Percentiles rank a stretch among this genome's conserved stretches.
These are phyloP conservation scores for Pleoardoris graminearum DNA, from an alignment of 2,329 filamentous ascomycete species.

Conservation along the genomic window DNA sequence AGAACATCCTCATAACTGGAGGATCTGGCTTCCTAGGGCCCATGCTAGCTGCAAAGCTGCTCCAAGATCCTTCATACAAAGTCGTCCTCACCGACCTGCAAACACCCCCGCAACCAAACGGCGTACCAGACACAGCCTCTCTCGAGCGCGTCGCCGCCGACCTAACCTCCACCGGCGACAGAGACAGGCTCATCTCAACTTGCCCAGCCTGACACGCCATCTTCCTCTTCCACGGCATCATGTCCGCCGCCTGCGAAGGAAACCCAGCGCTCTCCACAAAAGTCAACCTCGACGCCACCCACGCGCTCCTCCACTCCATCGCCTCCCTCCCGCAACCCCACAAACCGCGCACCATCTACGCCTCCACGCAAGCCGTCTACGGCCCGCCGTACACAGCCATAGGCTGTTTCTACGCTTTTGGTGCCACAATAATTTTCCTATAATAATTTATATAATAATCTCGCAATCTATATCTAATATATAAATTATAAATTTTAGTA, in stretches of 20 bases:
- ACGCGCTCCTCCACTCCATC: conserved; percentile 56
- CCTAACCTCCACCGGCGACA: conserved; percentile 34
- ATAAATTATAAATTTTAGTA: too few species aligned
- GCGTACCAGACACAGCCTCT: conserved; percentile 25
- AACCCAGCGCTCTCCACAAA: conserved; percentile 60
- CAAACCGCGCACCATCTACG: conserved; percentile 55
- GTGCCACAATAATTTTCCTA: too few species aligned
- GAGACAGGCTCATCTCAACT: neutral
- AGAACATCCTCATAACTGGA: conserved; percentile 61
- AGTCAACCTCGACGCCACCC: conserved; percentile 62
- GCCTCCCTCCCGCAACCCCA: neutral
- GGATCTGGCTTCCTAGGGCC: conserved; percentile 64
- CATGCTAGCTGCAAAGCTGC: conserved; percentile 57
- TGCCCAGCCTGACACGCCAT: conserved; percentile 9
- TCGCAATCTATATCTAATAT: too few species aligned
- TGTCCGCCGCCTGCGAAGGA: conserved; percentile 64
- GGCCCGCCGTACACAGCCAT: neutral
- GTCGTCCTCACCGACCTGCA: conserved; percentile 61
- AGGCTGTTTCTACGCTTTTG: too few species aligned
- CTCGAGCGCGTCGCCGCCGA: neutral
- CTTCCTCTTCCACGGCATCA: conserved; percentile 67
- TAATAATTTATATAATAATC: too few species aligned
- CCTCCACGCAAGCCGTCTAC: conserved; percentile 64
- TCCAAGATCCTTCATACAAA: conserved; percentile 48
- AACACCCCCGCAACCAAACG: conserved; percentile 53